These are phyloP conservation scores for Dothidotthia symphoricarpi DNA, from an alignment of 2,329 filamentous ascomycete genomes.

Conservation along the genomic window DNA sequence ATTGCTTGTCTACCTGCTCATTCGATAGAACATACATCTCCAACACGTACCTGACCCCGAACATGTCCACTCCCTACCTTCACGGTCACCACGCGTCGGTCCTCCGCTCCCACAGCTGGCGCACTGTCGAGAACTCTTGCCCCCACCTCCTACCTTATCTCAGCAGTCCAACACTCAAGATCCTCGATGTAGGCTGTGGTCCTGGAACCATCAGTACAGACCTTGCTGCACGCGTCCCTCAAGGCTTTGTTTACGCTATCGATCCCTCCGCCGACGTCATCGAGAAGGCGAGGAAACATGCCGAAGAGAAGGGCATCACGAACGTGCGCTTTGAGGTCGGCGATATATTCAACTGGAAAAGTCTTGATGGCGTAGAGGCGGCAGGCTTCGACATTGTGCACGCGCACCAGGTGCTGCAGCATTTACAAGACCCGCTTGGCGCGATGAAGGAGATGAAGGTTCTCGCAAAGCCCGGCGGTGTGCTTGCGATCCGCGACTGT, in stretches of 20 bases:
- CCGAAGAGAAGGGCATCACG: slow-evolving; percentile 35
- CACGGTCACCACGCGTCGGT: slow-evolving; percentile 45
- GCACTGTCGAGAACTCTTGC: slow-evolving; percentile 47
- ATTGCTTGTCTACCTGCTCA: background rate
- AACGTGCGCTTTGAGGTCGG: slow-evolving; percentile 45
- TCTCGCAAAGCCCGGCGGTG: slow-evolving; percentile 53
- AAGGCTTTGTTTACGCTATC: slow-evolving; percentile 47
- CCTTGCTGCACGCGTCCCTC: slow-evolving; percentile 45
- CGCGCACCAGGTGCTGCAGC: slow-evolving; percentile 58
- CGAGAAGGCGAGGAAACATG: slow-evolving; percentile 40
- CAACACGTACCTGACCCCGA: background rate
- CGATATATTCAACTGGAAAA: slow-evolving; percentile 46
- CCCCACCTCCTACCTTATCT: slow-evolving; percentile 41
- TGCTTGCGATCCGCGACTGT: slow-evolving; percentile 50
- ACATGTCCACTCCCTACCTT: slow-evolving; percentile 34
- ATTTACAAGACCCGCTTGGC: slow-evolving; percentile 52
- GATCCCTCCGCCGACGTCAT: slow-evolving; percentile 48
- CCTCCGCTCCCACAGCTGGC: slow-evolving; percentile 46
- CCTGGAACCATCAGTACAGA: slow-evolving; percentile 51
- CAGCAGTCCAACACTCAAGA: slow-evolving; percentile 26
- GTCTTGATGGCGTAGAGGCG: slow-evolving; percentile 42
- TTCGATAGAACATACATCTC: background rate
- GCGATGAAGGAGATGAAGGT: slow-evolving; percentile 56
- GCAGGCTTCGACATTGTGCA: slow-evolving; percentile 59
- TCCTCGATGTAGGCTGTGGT: slow-evolving; percentile 51